Percentiles rank a stretch among this genome's conserved stretches.
phyloP scores from a whole-genome alignment of 1,284 basidiomycete species.

The Malassezia furfur region DNA sequence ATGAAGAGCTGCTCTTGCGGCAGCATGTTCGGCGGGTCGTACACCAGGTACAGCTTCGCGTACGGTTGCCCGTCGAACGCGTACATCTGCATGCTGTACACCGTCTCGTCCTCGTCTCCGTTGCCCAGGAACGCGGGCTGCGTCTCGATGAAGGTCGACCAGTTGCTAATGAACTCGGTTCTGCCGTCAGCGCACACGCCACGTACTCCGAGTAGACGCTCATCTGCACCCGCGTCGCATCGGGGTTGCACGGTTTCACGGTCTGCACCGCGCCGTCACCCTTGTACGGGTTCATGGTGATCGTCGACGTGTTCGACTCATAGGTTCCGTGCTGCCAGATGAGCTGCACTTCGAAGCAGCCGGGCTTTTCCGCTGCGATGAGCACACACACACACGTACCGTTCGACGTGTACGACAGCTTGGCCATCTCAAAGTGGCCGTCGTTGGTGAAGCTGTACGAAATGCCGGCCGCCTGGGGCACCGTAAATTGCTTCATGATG shows the following conservation, averaged over 20 bases:
- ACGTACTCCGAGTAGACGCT: not conserved
- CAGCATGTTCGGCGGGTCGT: constrained; percentile 40
- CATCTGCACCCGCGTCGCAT: not conserved
- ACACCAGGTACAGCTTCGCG: constrained; percentile 27
- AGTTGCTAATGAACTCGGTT: constrained; percentile 2
- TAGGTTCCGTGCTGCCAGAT: constrained; percentile 47
- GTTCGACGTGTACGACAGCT: constrained; percentile 33
- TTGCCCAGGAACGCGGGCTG: constrained; percentile 21
- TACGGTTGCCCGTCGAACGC: constrained; percentile 26
- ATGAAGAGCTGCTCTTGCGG: constrained; percentile 33
- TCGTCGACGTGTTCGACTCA: constrained; percentile 23
- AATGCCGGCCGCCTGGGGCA: constrained; percentile 33
- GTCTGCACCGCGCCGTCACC: constrained; percentile 25
- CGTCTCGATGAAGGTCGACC: constrained; percentile 17
- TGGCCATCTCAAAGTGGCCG: constrained; percentile 36
- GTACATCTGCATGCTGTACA: constrained; percentile 30
- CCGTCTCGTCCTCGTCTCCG: constrained; percentile 16
- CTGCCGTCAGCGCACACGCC: not conserved
- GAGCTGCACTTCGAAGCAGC: constrained; percentile 40
- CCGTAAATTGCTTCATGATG: constrained; percentile 31
- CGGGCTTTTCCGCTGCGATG: constrained; percentile 21
- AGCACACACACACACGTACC: constrained; percentile 9
- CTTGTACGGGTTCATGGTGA: constrained; percentile 30
- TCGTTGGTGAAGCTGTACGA: constrained; percentile 43
- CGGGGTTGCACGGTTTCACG: constrained; percentile 3